phyloP scores from a whole-genome alignment of 1,284 basidiomycete genomes.

The Cutaneotrichosporon cyanovorans region DNA sequence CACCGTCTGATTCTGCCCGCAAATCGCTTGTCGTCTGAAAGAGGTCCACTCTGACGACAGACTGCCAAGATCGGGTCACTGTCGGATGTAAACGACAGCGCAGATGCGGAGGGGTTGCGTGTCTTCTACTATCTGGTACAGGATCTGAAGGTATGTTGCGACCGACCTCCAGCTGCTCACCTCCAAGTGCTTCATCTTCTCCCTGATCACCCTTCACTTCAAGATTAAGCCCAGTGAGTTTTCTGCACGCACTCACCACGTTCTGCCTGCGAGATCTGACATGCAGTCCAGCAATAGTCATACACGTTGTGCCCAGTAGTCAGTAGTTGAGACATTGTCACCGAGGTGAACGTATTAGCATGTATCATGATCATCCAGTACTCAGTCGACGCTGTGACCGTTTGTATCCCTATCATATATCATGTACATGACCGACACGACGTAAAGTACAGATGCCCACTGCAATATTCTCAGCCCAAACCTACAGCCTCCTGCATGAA shows the following conservation, averaged over 20 bases:
- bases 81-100: slow-evolving; percentile 92
- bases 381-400: too few species aligned
- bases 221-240: slow-evolving; percentile 87
- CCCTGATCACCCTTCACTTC: slow-evolving; percentile 94
- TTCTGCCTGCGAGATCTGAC: background rate
- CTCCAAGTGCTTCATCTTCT: slow-evolving; percentile 86
- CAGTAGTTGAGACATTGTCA: background rate
- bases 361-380: background rate
- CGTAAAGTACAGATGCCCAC: too few species aligned
- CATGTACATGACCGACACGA: too few species aligned
- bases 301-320: background rate
- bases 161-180: background rate
- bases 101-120: slow-evolving; percentile 94
- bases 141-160: slow-evolving; percentile 71
- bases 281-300: slow-evolving; percentile 9
- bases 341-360: too few species aligned
- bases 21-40: background rate
- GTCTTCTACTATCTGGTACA: slow-evolving; percentile 99
- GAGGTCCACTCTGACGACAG: slow-evolving; percentile 48
- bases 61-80: slow-evolving; percentile 96
- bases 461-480: too few species aligned
- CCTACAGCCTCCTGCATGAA: too few species aligned
- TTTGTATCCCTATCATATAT: too few species aligned
- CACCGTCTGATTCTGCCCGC: background rate
- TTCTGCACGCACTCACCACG: too few species aligned